Base-by-base conservation (phyloP, 129 eudicot genomes). In the Helichrysum umbraculigerum region DNA sequence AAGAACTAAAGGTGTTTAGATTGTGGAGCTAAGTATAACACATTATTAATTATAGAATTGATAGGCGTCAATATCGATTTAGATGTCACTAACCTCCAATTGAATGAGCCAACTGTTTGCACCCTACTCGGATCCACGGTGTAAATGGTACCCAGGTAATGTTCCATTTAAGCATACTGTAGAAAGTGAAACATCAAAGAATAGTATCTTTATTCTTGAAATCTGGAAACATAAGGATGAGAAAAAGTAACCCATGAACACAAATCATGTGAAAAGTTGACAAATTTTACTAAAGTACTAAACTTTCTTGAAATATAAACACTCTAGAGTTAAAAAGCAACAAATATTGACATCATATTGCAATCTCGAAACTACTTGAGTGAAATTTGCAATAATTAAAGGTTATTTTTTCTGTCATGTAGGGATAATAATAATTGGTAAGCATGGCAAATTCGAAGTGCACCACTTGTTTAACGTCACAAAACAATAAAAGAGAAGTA, bases 111-210 rank as follows among this genome's bases (percentile, higher is more conserved):
- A 94, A 85, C 99, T 91, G 82, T 91, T 94, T 62, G 90, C 90
- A 39, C 99, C 97, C 50, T 93, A 76, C 67, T 92, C 99, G 21
- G 69, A 89, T 71, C 99, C 99, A 42, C 89, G 90, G 75, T 94
- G 92, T 74, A 91, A 76, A 86, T 94, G 99, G 63, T 91, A 94
- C 39, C 90, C 99, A 7, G 99, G 99, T 68, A 94, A 83, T 25
- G 97, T 91, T 81, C 99, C 99, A 81, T 94, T 97, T 85, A 94
- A 87, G 75, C 99, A 94, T 15, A 91, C 99, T 94, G 87, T 66
- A 81, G 50, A 67, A 85, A 44, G 35, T 20, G 17, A 61, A 64
- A 77, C 57, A 60, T 56, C 71, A 76, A 19, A 25, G 17, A 61
- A 66, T 65, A 14, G 21, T 32, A 76, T 50, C 72, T 34, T 66